Conservation (phyloP, 768 basidiomycete species). For the Podaxis pistillaris region DNA sequence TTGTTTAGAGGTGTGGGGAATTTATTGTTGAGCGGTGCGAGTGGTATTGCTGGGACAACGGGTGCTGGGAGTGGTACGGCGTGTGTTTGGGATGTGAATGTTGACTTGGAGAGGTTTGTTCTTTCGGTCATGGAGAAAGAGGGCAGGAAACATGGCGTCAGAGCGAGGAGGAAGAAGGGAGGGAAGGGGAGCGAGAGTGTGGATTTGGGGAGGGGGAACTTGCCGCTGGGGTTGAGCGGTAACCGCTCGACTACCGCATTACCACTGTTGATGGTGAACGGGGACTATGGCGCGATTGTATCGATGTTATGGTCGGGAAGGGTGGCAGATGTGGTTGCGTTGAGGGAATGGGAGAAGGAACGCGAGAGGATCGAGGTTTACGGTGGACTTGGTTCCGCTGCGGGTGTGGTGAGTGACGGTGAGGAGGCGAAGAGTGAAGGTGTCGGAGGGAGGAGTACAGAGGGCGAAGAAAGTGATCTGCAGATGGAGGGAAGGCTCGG, state of each 20-base stretch:
- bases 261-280: conserved; percentile 26
- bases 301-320: conserved; percentile 44
- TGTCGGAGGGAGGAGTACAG: conserved; percentile 35
- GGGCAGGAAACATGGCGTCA: conserved; percentile 6
- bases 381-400: conserved; percentile 17
- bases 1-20: conserved; percentile 42
- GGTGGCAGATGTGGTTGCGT: conserved; percentile 31
- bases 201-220: conserved; percentile 44
- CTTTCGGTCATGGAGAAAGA: conserved; percentile 34
- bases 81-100: conserved; percentile 41
- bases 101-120: conserved; percentile 54
- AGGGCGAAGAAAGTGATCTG: conserved; percentile 18
- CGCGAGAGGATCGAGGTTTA: not conserved
- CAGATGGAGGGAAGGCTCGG: conserved; percentile 4
- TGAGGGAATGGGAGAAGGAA: conserved; percentile 36
- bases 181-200: conserved; percentile 32
- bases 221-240: conserved; percentile 28
- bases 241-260: conserved; percentile 4
- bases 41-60: conserved; percentile 17
- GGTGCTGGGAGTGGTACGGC: conserved; percentile 24
- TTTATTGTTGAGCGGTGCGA: conserved; percentile 34
- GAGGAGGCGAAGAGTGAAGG: conserved; percentile 33
- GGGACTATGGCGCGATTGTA: conserved; percentile 6
- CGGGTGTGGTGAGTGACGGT: conserved; percentile 38
- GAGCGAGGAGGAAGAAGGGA: conserved; percentile 15